These are phyloP conservation scores for Suillus discolor DNA, from an alignment of 768 basidiomycete genomes.

Conservation along the genomic window DNA sequence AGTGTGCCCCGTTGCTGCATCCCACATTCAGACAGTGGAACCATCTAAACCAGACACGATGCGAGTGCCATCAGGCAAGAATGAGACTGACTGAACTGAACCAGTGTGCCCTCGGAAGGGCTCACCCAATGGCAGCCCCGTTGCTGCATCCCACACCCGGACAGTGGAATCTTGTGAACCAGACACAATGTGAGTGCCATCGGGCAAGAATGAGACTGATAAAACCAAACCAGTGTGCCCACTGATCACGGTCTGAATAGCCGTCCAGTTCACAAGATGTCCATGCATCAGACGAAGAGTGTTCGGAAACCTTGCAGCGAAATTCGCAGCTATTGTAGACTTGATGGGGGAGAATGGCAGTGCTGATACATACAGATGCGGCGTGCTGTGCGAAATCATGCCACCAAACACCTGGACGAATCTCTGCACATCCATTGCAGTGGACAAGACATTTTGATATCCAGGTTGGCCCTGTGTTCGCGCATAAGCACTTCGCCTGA, in stretches of 20 bases:
- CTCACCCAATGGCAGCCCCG: too few species aligned
- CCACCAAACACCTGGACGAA: constrained; percentile 18
- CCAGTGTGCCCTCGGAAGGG: too few species aligned
- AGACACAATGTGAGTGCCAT: too few species aligned
- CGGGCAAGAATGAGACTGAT: too few species aligned
- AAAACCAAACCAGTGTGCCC: background rate
- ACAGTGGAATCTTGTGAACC: too few species aligned
- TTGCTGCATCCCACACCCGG: too few species aligned
- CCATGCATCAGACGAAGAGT: background rate
- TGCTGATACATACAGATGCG: constrained; percentile 12
- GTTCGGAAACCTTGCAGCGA: background rate
- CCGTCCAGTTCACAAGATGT: constrained; percentile 3
- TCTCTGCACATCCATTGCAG: constrained; percentile 12
- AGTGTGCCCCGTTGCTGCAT: background rate
- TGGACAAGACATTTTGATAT: background rate
- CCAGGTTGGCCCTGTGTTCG: constrained; percentile 1
- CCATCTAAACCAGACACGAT: too few species aligned
- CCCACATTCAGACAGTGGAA: background rate
- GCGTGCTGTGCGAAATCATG: constrained; percentile 19
- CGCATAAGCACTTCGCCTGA: background rate
- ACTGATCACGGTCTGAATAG: constrained; percentile 7
- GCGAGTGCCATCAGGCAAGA: too few species aligned
- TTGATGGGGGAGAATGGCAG: too few species aligned
- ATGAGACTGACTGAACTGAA: too few species aligned
- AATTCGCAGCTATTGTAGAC: background rate